Base-by-base conservation (phyloP, 2,329 filamentous ascomycete genomes). In the Penicillium sp. region DNA sequence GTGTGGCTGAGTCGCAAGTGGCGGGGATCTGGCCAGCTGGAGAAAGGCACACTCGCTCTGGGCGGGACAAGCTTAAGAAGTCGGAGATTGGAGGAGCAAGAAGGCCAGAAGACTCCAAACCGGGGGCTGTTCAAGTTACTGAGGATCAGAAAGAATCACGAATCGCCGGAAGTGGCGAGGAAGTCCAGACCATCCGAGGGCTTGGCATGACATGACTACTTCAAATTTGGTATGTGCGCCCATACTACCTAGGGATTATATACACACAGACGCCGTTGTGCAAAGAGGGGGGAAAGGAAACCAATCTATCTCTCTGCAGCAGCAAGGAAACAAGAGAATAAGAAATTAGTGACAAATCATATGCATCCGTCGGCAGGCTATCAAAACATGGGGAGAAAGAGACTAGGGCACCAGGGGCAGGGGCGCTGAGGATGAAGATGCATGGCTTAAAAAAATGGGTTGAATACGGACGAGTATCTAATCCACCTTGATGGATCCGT, bases 401-500 rank as follows among this genome's bases (percentile, higher is more conserved):
- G 26, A 36, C 9, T 6, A 27, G 14, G 11, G 25, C 25, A n/a
- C 25, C 25, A 13, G 25, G 5, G 11, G 14, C 11, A n/a, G 25
- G 11, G 25, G 14, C 25, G 28, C 21, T 7, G 33, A 10, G n/a
- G 28, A 33, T 29, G 15, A 27, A 10, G 34, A 27, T 15, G 41
- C 7, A 18, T 15, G 31, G 21, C 5, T 15, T 16, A 29, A 35
- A 31, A 15, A 25, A 34, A n/a, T n/a, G n/a, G n/a, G n/a, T n/a
- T n/a, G n/a, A 33, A 26, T 20, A 33, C 15, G 16, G 20, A n/a
- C 17, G 26, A 20, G 28, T 4, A 13, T 43, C 69, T 67, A 98
- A 64, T 98, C 93, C 51, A 98, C 89, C 75, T 98, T 98, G 72
- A 98, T 94, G n/a, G 90, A 96, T 16, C 81, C 75, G 67, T 98